Evolutionary conservation across 345 rosid genomes (phyloP).

Genomic region (Chamaenerion angustifolium): DNA sequence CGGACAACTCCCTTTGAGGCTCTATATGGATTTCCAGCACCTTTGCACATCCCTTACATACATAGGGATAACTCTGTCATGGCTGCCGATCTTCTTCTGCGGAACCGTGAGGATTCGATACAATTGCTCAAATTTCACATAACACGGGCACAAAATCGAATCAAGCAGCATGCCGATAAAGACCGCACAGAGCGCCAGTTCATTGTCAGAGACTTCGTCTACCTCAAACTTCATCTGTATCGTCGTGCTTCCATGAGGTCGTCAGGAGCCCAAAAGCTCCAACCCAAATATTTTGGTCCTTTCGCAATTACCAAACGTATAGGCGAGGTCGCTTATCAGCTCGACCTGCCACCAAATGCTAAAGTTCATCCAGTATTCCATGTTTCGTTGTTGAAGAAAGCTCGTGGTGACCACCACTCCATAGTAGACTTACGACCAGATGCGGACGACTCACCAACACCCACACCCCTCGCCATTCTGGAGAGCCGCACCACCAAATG

Average conservation of each 20-base stretch:
- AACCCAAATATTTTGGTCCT: not conserved
- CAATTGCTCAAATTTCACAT: not conserved
- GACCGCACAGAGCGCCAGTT: not conserved
- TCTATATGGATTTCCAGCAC: too few species aligned
- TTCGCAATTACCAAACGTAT: not conserved
- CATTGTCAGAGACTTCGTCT: not conserved
- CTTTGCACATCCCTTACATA: not conserved
- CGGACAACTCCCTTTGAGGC: too few species aligned
- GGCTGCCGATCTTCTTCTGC: not conserved
- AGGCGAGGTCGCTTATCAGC: too few species aligned
- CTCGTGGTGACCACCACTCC: too few species aligned
- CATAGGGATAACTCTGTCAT: not conserved
- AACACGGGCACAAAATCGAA: not conserved
- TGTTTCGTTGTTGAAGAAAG: too few species aligned
- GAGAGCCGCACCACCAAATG: not conserved
- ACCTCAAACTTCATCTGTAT: not conserved
- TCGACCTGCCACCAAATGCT: not conserved
- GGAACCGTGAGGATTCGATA: not conserved
- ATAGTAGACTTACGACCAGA: not conserved
- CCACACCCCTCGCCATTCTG: not conserved
- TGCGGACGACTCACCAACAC: not conserved
- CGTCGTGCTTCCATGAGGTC: not conserved
- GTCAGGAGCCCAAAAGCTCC: not conserved
- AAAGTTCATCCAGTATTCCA: slow-evolving; percentile 1
- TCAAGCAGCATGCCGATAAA: slow-evolving; percentile 2